Evolutionary conservation across 441 rosid genomes (phyloP).

Genomic region (Adansonia madagascariensis): DNA sequence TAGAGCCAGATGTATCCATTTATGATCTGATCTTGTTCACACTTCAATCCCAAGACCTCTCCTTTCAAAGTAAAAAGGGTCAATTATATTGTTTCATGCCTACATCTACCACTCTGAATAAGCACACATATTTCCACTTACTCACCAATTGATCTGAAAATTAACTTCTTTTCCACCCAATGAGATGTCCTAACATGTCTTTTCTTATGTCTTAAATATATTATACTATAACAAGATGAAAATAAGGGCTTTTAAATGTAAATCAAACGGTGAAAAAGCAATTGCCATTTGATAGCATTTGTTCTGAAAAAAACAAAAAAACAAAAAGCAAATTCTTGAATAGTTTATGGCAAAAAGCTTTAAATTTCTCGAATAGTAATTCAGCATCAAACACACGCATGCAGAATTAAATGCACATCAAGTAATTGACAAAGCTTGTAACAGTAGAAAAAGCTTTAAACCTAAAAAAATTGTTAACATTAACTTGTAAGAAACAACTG

Average conservation of each 20-base stretch:
- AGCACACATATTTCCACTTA: background rate
- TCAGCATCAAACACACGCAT: background rate
- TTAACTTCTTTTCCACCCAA: slow-evolving; percentile 12
- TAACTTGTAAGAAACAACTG: background rate
- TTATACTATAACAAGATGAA: background rate
- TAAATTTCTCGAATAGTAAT: background rate
- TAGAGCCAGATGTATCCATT: background rate
- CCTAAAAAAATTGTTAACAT: background rate
- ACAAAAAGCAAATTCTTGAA: background rate
- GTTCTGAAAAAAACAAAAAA: background rate
- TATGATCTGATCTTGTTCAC: background rate
- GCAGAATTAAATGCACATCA: background rate
- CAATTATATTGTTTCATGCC: background rate
- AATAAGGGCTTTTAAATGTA: background rate
- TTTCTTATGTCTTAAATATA: background rate
- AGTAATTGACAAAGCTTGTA: background rate
- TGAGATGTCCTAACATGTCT: background rate
- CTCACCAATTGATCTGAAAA: background rate
- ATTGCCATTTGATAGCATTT: slow-evolving; percentile 8
- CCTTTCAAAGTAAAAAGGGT: background rate
- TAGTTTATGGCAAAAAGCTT: background rate
- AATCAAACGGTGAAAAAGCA: background rate
- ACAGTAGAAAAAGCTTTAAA: slow-evolving; percentile 3
- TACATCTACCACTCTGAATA: background rate
- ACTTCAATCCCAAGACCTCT: slow-evolving; percentile 2